Percentiles rank a stretch among this genome's conserved stretches.
These are phyloP conservation scores for Cenchrus purpureus DNA, from an alignment of 176 grass and related monocot species.

Conservation along the genomic window DNA sequence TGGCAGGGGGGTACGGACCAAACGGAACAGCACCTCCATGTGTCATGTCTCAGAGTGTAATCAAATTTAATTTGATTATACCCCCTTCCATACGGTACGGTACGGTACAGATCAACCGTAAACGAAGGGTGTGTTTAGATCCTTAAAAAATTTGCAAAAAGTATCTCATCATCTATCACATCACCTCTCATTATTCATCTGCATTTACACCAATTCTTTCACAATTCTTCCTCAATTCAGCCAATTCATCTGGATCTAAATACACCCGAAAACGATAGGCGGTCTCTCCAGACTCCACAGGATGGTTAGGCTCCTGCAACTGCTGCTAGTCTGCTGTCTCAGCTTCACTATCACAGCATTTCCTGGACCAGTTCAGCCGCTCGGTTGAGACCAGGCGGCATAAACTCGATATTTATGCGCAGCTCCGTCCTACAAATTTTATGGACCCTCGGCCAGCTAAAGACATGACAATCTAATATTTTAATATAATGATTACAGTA, in stretches of 20 bases:
- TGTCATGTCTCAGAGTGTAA: slow-evolving; percentile 6
- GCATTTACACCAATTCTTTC: too few relatives aligned
- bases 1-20: background rate
- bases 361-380: slow-evolving; percentile 4
- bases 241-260: too few relatives aligned
- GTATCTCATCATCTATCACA: too few relatives aligned
- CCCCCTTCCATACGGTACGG: background rate
- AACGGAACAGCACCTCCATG: slow-evolving; percentile 1
- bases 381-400: slow-evolving; percentile 17
- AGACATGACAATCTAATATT: too few relatives aligned
- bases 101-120: background rate
- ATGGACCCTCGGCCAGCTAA: too few relatives aligned
- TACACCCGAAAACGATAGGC: too few relatives aligned
- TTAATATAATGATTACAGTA: too few relatives aligned
- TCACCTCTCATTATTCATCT: too few relatives aligned
- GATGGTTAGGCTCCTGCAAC: background rate
- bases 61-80: background rate
- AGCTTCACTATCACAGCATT: background rate
- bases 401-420: slow-evolving; percentile 24
- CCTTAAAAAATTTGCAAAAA: too few relatives aligned
- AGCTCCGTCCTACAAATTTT: too few relatives aligned
- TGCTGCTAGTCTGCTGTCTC: background rate
- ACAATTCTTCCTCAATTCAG: too few relatives aligned
- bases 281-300: background rate
- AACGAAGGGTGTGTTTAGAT: background rate